phyloP scores from a whole-genome alignment of 1,139 yeast species.

The Trichomonascaceae sp. region DNA sequence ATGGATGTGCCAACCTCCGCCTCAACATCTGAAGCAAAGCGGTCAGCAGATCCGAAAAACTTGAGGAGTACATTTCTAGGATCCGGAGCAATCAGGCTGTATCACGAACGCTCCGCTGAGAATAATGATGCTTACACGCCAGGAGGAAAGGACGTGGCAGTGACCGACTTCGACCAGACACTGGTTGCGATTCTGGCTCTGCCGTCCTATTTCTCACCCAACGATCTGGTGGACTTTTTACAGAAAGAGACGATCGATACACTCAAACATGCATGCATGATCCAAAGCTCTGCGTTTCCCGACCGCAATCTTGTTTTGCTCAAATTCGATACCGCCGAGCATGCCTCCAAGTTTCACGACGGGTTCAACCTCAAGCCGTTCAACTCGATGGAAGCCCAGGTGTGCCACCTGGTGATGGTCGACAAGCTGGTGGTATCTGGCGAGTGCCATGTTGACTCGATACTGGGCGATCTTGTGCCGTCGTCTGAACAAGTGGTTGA shows the following conservation, averaged over 20 bases:
- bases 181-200: slow-evolving; percentile 68
- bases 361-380: slow-evolving; percentile 63
- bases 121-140: background rate
- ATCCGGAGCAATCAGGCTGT: slow-evolving; percentile 60
- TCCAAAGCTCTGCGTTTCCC: slow-evolving; percentile 46
- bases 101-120: slow-evolving; percentile 20
- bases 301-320: slow-evolving; percentile 66
- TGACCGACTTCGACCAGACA: no score
- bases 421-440: slow-evolving; percentile 51
- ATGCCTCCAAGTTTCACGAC: slow-evolving; percentile 52
- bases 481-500: slow-evolving; percentile 35
- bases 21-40: no score
- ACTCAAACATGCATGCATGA: slow-evolving; percentile 60
- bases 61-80: slow-evolving; percentile 51
- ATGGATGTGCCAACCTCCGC: background rate
- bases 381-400: slow-evolving; percentile 81
- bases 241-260: slow-evolving; percentile 46
- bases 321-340: slow-evolving; percentile 46
- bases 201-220: slow-evolving; percentile 79
- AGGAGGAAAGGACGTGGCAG: background rate
- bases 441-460: slow-evolving; percentile 1
- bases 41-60: background rate
- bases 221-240: slow-evolving; percentile 69
- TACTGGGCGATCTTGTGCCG: slow-evolving; percentile 16
- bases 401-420: slow-evolving; percentile 65